Evolutionary conservation across 371 early-diverging fungal genomes (phyloP), one percentile per base, ranked within the genome.

Genomic region (Catenaria anguillulae): DNA sequence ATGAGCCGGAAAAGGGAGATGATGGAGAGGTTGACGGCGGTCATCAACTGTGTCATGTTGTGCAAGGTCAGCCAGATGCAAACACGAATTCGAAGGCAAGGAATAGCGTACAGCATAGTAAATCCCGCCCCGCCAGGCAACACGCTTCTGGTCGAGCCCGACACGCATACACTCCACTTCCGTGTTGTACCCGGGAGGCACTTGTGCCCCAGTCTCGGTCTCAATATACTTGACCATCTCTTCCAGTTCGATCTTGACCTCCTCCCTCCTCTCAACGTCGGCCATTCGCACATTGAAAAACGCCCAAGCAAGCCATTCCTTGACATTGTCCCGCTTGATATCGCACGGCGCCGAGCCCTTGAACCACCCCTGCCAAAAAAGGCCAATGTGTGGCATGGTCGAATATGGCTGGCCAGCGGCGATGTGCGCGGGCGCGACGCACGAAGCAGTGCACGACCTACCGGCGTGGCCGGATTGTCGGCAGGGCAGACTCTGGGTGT

Each of bases 281-380:
- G 24, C 29, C 29, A 29, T 4, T 10, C 31, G 52, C 52, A 26
- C 29, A 31, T 50, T 50, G 31, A 50, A 58, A 5, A 40, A 58
- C 36, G 58, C 58, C 58, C 58, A 58, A 10, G 40, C 36, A 2
- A 58, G 23, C 58, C 58, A 58, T 31, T 58, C 58, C 58, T 24
- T 58, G 29, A 58, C 8, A 23, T 58, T 58, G 26, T 42, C 58
- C 4, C 12, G 24, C 40, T 26, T n/a, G 40, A 58, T 24, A 34
- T 58, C 58, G 42, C 58, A 58, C 58, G 58, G 58, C 15, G 6
- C 36, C 29, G 58, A 34, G 35, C 43, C 43, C 31, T 33, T 33
- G 42, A 58, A 58, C 58, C 58, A 58, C 13, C 58, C 58, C 26
- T 34, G 36, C 36, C 31, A 36, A 12, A 33, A 58, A 8, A 36